Base-by-base conservation (phyloP, 148 eudicot genomes). In the Limonium bicolor region DNA sequence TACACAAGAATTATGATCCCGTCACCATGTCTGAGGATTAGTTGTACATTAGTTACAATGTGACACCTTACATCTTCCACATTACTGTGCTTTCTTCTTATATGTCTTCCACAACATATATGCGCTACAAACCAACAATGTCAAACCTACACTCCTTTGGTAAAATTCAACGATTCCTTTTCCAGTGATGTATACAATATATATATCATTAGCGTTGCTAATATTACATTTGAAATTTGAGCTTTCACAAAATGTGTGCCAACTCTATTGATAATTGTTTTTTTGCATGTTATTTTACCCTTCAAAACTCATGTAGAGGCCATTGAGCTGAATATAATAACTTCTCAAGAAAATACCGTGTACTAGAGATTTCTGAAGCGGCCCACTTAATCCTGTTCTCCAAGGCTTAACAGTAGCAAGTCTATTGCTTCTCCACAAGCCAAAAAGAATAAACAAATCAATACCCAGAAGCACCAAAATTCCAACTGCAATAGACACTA, bases 351-450 rank as follows among this genome's bases (percentile, higher is more conserved):
- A 23, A 20, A 36, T 74, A 82, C 96, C 96, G 7, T 81, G 56
- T 11, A 79, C 80, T 45, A 73, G 68, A 4, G 88, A 77, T 68
- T 54, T 71, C 66, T 73, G 79, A 55, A 78, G 78, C 60, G 71
- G 82, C 36, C 80, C 82, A 46, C 86, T 87, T 36, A 76, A 64
- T 36, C 94, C 82, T 15, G 79, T 63, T 23, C 70, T 61, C 81
- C 82, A 76, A 14, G 81, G 76, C 51, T 55, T 58, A 36, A 68
- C 62, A 40, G 50, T 48, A 32, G 61, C 57, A 27, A 59, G 57
- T 53, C 61, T 76, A 18, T 57, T 64, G 30, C 68, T 41, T 56
- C 57, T 57, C 55, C 58, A 69, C 25, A 73, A 41, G 36, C 46
- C 37, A 48, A 82, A 5, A 10, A 51, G 65, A 2, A 46, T 7